Evolutionary conservation across 2,329 filamentous ascomycete species (phyloP).

Genomic region (Pseudocercospora vitis): DNA sequence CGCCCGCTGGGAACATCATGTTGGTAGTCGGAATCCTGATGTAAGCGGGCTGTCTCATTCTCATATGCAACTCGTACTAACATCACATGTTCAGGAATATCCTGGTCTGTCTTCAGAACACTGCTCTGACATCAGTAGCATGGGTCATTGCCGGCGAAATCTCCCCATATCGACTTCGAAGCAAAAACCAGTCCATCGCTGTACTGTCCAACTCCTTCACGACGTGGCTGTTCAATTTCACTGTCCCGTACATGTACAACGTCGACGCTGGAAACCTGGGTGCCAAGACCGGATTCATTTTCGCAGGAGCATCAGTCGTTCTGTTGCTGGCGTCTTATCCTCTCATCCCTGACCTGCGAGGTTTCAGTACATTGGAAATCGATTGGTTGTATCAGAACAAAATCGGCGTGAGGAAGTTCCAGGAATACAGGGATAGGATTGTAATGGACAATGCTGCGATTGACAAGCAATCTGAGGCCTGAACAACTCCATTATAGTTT

Average conservation of each 20-base stretch:
- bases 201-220: conserved; percentile 4
- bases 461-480: neutral
- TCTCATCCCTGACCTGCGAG: neutral
- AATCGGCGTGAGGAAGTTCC: neutral
- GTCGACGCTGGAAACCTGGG: conserved; percentile 1
- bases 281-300: neutral
- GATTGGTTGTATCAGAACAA: conserved; percentile 6
- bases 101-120: conserved; percentile 6
- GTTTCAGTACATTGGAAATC: neutral
- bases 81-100: neutral
- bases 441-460: neutral
- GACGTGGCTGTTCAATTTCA: conserved; percentile 7
- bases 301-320: neutral
- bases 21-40: neutral
- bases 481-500: neutral
- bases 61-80: neutral
- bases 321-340: neutral
- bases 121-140: neutral
- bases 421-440: neutral
- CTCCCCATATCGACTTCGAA: conserved; percentile 2
- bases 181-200: conserved; percentile 6
- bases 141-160: conserved; percentile 2
- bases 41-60: neutral
- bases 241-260: conserved; percentile 4
- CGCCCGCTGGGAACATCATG: neutral